Base-by-base conservation (phyloP, 2,329 filamentous ascomycete species). In the Venturia pyrina region DNA sequence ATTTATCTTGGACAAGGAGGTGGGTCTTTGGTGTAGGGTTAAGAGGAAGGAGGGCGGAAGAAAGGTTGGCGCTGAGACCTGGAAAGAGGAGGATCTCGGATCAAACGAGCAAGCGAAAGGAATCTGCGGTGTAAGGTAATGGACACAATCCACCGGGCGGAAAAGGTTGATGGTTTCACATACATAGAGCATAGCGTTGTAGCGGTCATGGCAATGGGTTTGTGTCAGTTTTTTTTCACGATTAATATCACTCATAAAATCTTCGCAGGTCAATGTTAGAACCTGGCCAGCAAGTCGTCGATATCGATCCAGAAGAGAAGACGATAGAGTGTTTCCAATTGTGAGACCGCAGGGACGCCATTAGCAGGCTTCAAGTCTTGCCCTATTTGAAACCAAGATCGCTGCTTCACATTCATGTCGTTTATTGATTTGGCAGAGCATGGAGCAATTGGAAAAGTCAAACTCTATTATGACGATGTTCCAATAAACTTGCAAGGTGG, bases 21-120 rank as follows among this genome's bases (percentile, higher is more conserved):
- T 98, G 59, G 93, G 93, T 34, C 84, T 97, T 75, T 93, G 87
- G 80, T 96, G 92, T 78, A 85, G 95, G 66, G 93, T 99, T 46
- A 99, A 99, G 87, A 83, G 95, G 70, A 89, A 89, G 75, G 85
- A 93, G 71, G 92, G 93, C 32, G 86, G 86, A 7, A 77, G 85
- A 66, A 81, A 84, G 68, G 85, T 88, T 62, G 85, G 80, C 21
- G 73, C 70, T 17, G 73, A 70, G 1, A 48, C 32, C 66, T 76
- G 82, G 80, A 72, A 76, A 73, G 75, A 78, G 72, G 69, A 83
- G 73, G 81, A 82, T 69, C 69, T 82, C 65, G 80, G 79, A 56
- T 75, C 75, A 56, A 79, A 79, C 62, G 79, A 79, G 68, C 78
- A 77, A 56, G 79, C 77, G 53, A 79, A 78, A 4, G 81, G 81